Conservation (phyloP, 2,329 filamentous ascomycete species). For the Geoglossum cookeanum region DNA sequence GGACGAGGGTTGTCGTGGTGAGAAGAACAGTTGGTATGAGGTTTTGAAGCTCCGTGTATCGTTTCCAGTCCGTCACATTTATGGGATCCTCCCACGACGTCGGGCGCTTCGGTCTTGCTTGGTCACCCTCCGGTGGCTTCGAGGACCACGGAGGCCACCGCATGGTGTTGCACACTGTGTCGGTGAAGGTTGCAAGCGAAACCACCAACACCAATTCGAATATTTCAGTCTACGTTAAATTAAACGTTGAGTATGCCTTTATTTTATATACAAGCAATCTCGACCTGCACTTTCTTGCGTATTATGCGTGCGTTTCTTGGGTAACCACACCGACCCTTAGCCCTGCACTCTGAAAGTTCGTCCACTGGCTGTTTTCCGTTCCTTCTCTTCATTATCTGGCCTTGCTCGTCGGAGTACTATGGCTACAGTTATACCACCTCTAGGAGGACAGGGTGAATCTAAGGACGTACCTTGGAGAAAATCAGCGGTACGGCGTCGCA, state of each 20-base stretch:
- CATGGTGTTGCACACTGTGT: constrained; percentile 14
- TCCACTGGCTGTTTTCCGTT: constrained; percentile 93
- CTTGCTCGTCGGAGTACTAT: constrained; percentile 85
- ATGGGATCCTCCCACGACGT: neutral
- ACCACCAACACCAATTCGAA: neutral
- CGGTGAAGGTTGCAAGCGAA: neutral
- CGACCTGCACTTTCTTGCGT: neutral
- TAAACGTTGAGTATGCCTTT: neutral
- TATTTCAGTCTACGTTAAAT: neutral
- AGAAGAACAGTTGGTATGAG: constrained; percentile 35
- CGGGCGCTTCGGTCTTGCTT: neutral
- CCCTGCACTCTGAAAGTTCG: constrained; percentile 62
- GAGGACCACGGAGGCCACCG: constrained; percentile 21
- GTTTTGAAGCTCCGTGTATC: constrained; percentile 34
- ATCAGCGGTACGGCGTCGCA: constrained; percentile 93
- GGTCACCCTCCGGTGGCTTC: neutral
- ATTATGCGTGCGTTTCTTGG: neutral
- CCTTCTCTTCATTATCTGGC: constrained; percentile 90
- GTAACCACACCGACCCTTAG: constrained; percentile 10
- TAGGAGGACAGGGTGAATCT: neutral
- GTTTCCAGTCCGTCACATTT: constrained; percentile 27
- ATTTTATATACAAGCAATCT: neutral
- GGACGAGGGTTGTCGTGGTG: constrained; percentile 34
- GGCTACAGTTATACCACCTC: neutral
- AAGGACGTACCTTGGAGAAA: constrained; percentile 59